Conservation (phyloP, 257 asterid genomes). For the Salvia miltiorrhiza region DNA sequence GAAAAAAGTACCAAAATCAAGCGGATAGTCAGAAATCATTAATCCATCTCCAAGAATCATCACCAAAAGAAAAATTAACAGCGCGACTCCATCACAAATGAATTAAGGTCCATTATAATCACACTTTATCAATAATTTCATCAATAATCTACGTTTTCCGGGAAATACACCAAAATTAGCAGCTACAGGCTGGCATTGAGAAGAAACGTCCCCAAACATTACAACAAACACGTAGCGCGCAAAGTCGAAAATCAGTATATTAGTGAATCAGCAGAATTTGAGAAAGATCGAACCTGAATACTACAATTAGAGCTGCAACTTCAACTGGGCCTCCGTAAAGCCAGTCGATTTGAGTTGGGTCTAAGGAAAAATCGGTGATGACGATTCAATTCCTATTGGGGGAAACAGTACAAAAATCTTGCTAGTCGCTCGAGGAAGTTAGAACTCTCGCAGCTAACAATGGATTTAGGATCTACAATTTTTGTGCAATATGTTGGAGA, state of each 20-base stretch:
- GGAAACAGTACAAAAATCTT: constrained; percentile 13
- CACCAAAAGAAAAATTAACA: not conserved
- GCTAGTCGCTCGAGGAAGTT: constrained; percentile 19
- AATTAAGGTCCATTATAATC: not conserved
- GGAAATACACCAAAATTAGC: not conserved
- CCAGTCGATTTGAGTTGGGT: constrained; percentile 20
- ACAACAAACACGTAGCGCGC: constrained; percentile 13
- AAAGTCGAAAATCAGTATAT: not conserved
- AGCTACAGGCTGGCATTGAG: constrained; percentile 5
- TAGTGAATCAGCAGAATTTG: not conserved
- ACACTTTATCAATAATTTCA: not conserved
- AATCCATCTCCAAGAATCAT: constrained; percentile 1
- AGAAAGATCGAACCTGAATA: constrained; percentile 28
- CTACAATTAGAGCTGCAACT: constrained; percentile 18
- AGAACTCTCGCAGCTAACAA: constrained; percentile 9
- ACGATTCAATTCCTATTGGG: constrained; percentile 9
- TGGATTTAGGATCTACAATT: constrained; percentile 30
- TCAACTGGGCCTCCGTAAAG: constrained; percentile 16
- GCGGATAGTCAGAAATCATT: not conserved
- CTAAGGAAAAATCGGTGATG: constrained; percentile 12
- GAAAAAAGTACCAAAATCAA: constrained; percentile 17
- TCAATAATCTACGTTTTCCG: not conserved
- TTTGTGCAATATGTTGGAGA: not conserved
- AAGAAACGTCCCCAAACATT: not conserved
- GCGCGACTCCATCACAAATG: not conserved